Base-by-base conservation (phyloP, 179 eudicot genomes). In the Silene noctiflora region DNA sequence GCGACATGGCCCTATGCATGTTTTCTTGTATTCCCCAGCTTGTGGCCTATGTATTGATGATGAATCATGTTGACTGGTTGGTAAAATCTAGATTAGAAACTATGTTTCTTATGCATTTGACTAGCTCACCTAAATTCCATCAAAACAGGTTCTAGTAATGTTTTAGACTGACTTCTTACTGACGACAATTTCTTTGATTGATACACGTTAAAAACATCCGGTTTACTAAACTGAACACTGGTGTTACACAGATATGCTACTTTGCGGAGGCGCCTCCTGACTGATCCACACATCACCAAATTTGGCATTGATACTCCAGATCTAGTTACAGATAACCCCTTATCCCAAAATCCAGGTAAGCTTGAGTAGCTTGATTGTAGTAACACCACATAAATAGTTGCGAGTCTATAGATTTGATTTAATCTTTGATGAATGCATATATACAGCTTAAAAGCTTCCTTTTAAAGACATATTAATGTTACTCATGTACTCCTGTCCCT, bases 261-360 rank as follows among this genome's bases (percentile, higher is more conserved):
- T 69, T 82, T 90, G 81, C 83, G 99, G 81, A 92, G 91, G 78
- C 77, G 83, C 64, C 92, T 93, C 48, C 85, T 95, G 53, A 79
- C 93, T 81, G 93, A 93, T 81, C 95, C 92, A 33, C 93, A 85
- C 31, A 71, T 88, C 69, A 80, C 84, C 22, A 91, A 89, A 80
- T 87, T 85, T 81, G 89, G 89, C 68, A 83, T 84, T 63, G 82
- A 78, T 77, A 85, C 93, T 76, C 88, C 89, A 25, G 86, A 91
- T 89, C 81, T 84, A 71, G 88, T 82, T 65, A 86, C 91, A 72
- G 97, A 95, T 85, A 93, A 95, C 69, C 99, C 99, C 10, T 80
- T 95, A 24, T 95, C 99, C n/a, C 97, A 95, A 84, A 89, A 87
- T 77, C 99, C 99, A 67, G 99, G 99, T 89, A 72, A 71, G 78